Evolutionary conservation across 1,284 basidiomycete genomes (phyloP).

Genomic region (Ganoderma resinaceum): DNA sequence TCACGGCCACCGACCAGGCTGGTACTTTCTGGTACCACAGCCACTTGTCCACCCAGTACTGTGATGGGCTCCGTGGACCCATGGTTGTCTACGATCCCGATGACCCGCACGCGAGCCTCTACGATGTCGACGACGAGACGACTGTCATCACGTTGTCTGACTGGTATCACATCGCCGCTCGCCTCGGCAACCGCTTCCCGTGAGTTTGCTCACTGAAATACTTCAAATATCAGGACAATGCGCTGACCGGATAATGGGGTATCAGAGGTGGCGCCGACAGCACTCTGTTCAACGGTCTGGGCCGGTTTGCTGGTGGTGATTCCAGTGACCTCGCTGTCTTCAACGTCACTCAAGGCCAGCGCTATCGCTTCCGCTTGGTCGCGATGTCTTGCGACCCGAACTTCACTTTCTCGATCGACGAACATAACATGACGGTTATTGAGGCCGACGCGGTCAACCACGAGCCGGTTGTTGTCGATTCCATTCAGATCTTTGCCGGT

Average conservation of each 20-base stretch:
- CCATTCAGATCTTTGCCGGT: constrained; percentile 7
- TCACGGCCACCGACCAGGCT: constrained; percentile 37
- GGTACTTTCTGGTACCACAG: constrained; percentile 36
- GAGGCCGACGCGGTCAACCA: constrained; percentile 41
- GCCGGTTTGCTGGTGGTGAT: not conserved
- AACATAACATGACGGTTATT: constrained; percentile 43
- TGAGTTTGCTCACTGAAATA: no score
- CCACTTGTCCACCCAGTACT: constrained; percentile 19
- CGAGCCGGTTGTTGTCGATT: constrained; percentile 39
- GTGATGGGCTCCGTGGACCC: constrained; percentile 43
- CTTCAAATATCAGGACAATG: not conserved
- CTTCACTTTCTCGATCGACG: constrained; percentile 42
- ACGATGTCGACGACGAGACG: constrained; percentile 45
- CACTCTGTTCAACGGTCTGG: constrained; percentile 50
- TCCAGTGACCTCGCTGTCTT: constrained; percentile 28
- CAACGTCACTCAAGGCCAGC: constrained; percentile 39
- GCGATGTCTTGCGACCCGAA: constrained; percentile 37
- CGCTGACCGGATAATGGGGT: not conserved
- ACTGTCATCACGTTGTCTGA: constrained; percentile 31
- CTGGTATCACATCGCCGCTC: constrained; percentile 27
- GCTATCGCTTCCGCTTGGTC: constrained; percentile 40
- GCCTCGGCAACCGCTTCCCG: constrained; percentile 22
- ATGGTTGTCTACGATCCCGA: constrained; percentile 48
- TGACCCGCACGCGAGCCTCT: constrained; percentile 44
- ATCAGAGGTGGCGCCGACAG: constrained; percentile 22